Conservation (phyloP, 2,329 filamentous ascomycete species). For the Verticillium nubilum region DNA sequence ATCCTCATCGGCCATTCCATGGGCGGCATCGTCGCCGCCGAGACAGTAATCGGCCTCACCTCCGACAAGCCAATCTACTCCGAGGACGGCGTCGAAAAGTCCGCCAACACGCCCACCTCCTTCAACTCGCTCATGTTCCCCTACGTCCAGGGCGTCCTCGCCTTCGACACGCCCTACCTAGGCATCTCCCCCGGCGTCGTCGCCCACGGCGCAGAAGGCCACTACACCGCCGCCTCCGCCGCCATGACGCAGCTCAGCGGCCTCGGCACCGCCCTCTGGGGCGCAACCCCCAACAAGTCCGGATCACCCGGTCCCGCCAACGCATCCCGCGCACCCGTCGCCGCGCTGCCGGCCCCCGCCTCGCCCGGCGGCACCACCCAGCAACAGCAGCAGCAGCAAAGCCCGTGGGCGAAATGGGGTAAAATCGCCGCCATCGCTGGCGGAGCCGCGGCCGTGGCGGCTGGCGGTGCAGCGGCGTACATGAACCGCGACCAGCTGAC, state of each 20-base stretch:
- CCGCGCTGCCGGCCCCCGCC: slow-evolving; percentile 24
- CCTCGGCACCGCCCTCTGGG: slow-evolving; percentile 64
- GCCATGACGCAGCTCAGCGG: slow-evolving; percentile 63
- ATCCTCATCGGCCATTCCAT: slow-evolving; percentile 84
- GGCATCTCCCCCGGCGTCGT: slow-evolving; percentile 77
- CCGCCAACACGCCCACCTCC: slow-evolving; percentile 18
- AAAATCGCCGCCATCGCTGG: slow-evolving; percentile 82
- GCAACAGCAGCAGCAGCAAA: slow-evolving; percentile 23
- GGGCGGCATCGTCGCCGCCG: slow-evolving; percentile 91
- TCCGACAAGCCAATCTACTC: slow-evolving; percentile 49
- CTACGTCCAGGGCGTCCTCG: slow-evolving; percentile 82
- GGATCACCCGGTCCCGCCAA: slow-evolving; percentile 4
- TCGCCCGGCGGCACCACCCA: slow-evolving; percentile 26
- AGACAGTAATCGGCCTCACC: slow-evolving; percentile 70
- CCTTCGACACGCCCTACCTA: slow-evolving; percentile 91
- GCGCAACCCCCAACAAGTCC: slow-evolving; percentile 34
- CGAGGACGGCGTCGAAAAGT: slow-evolving; percentile 33
- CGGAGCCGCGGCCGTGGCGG: slow-evolving; percentile 75
- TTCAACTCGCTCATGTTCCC: slow-evolving; percentile 80
- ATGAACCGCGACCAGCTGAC: slow-evolving; percentile 75
- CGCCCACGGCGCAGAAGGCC: slow-evolving; percentile 80
- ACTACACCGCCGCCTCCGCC: slow-evolving; percentile 69
- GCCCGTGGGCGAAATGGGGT: slow-evolving; percentile 72
- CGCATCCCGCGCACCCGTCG: slow-evolving; percentile 22
- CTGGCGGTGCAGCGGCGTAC: slow-evolving; percentile 80